phyloP scores from a whole-genome alignment of 2,329 filamentous ascomycete genomes.

The Exserohilum turcica region DNA sequence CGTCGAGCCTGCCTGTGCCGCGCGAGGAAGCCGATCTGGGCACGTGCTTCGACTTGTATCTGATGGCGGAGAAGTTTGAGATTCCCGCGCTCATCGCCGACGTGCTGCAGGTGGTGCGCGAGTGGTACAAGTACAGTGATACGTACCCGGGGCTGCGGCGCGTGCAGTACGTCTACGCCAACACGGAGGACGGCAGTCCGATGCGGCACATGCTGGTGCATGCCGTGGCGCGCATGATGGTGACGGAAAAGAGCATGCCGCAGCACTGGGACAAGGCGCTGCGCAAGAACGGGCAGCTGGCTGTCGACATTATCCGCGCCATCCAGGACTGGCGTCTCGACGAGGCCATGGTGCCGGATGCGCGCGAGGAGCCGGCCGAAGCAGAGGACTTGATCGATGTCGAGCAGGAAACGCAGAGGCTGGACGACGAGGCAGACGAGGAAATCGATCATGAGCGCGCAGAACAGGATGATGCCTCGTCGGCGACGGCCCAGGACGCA shows the following conservation, averaged over 20 bases:
- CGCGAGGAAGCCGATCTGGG: constrained; percentile 58
- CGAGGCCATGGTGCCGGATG: constrained; percentile 56
- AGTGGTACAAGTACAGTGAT: constrained; percentile 59
- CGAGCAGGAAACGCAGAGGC: constrained; percentile 45
- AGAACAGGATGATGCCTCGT: constrained; percentile 15
- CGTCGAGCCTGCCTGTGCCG: constrained; percentile 53
- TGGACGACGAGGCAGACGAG: constrained; percentile 39
- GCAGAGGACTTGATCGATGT: constrained; percentile 44
- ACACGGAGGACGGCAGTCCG: constrained; percentile 53
- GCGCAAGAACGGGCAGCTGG: constrained; percentile 60
- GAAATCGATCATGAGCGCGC: constrained; percentile 39
- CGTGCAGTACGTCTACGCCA: constrained; percentile 60
- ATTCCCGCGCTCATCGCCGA: constrained; percentile 55
- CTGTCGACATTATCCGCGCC: constrained; percentile 59
- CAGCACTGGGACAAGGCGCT: constrained; percentile 61
- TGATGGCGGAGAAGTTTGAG: constrained; percentile 60
- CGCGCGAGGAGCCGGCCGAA: constrained; percentile 51
- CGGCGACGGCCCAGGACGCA: constrained; percentile 6
- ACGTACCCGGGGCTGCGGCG: constrained; percentile 58
- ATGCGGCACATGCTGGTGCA: constrained; percentile 58
- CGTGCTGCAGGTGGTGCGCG: constrained; percentile 56
- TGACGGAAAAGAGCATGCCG: constrained; percentile 57
- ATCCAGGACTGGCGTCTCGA: constrained; percentile 62
- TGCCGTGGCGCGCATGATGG: constrained; percentile 57
- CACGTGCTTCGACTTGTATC: constrained; percentile 59